phyloP scores from a whole-genome alignment of 2,329 filamentous ascomycete species.

The Emergomyces africanus region DNA sequence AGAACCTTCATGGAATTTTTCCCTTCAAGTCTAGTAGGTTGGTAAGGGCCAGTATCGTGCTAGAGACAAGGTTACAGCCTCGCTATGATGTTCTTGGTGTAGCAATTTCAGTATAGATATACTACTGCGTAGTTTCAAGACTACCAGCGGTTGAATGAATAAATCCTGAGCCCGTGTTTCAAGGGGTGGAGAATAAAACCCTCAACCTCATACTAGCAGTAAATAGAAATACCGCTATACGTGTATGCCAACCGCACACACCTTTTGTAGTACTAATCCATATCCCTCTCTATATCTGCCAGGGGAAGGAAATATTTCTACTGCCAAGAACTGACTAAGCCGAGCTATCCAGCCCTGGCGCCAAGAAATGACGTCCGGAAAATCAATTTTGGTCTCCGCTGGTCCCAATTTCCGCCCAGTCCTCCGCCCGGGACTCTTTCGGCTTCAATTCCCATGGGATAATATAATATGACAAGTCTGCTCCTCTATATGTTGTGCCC shows the following conservation, averaged over 20 bases:
- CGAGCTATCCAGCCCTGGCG: background rate
- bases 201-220: background rate
- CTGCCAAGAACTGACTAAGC: background rate
- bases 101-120: too few relatives aligned
- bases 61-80: too few relatives aligned
- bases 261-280: too few relatives aligned
- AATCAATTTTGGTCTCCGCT: background rate
- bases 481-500: background rate
- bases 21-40: background rate
- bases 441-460: background rate
- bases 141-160: background rate
- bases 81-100: too few relatives aligned
- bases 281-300: too few relatives aligned
- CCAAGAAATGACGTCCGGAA: constrained; percentile 1
- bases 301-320: too few relatives aligned
- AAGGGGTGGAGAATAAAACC: background rate
- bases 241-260: too few relatives aligned
- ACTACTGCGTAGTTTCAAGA: too few relatives aligned
- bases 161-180: background rate
- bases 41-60: background rate
- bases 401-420: background rate
- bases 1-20: background rate
- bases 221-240: background rate
- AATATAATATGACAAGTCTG: background rate
- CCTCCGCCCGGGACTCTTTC: background rate